Percentiles rank a stretch among this genome's conserved stretches.
Evolutionary conservation across 2,329 filamentous ascomycete species (phyloP).

Genomic region (Xylaria sp.): DNA sequence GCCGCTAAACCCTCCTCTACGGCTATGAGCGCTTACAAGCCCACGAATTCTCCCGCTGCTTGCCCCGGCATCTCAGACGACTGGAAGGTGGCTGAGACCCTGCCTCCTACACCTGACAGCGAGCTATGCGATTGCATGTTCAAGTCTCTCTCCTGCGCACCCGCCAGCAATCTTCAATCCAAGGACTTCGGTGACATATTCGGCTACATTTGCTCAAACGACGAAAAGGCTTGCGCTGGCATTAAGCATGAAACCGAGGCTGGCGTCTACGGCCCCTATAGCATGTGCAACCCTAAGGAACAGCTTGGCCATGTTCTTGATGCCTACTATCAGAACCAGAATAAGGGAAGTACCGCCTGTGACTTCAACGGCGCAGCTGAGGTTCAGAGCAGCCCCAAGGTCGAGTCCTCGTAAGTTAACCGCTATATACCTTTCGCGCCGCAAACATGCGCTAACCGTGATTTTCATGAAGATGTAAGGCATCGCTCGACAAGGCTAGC

Average conservation of each 20-base stretch:
- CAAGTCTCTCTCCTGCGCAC: constrained; percentile 70
- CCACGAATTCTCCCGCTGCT: constrained; percentile 69
- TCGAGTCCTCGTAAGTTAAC: constrained; percentile 43
- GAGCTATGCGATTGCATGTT: constrained; percentile 79
- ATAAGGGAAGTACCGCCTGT: constrained; percentile 62
- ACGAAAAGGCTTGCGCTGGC: constrained; percentile 63
- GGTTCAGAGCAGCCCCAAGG: constrained; percentile 44
- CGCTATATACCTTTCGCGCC: background rate
- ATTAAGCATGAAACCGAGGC: constrained; percentile 65
- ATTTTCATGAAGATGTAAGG: constrained; percentile 52
- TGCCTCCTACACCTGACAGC: constrained; percentile 78
- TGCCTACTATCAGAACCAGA: constrained; percentile 66
- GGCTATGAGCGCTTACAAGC: constrained; percentile 68
- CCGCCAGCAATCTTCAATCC: constrained; percentile 62
- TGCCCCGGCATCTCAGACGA: constrained; percentile 69
- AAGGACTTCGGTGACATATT: constrained; percentile 64
- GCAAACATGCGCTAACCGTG: constrained; percentile 13
- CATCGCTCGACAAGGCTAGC: constrained; percentile 62
- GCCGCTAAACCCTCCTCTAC: constrained; percentile 68
- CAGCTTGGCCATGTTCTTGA: constrained; percentile 70
- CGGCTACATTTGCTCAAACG: constrained; percentile 54
- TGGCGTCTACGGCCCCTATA: constrained; percentile 71
- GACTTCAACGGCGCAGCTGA: constrained; percentile 68
- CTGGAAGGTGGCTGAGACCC: constrained; percentile 70
- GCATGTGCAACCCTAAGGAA: constrained; percentile 70